These are phyloP conservation scores for Pugionium cornutum DNA, from an alignment of 345 rosid genomes.

Conservation along the genomic window DNA sequence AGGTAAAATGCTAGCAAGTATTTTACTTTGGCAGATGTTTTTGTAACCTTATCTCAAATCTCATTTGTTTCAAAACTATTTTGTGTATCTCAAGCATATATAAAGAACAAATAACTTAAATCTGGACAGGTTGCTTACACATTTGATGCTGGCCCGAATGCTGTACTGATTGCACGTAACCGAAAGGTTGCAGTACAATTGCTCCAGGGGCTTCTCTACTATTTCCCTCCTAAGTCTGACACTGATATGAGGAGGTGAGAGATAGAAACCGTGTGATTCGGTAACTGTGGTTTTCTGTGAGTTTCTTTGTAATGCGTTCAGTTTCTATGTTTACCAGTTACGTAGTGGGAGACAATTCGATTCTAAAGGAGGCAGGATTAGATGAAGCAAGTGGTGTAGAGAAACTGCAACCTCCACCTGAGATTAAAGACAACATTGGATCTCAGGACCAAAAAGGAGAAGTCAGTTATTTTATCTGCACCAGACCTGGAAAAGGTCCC, in stretches of 20 bases:
- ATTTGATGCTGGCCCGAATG: conserved; percentile 98
- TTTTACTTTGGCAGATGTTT: too few relatives aligned
- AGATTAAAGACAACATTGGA: conserved; percentile 46
- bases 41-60: not conserved
- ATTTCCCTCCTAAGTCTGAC: conserved; percentile 82
- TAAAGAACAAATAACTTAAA: not conserved
- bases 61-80: too few relatives aligned
- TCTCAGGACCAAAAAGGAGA: conserved; percentile 67
- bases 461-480: conserved; percentile 88
- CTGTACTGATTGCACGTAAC: conserved; percentile 84
- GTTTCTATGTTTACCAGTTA: conserved; percentile 52
- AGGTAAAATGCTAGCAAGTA: conserved; percentile 48
- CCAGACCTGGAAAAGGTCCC: conserved; percentile 88
- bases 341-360: conserved; percentile 79
- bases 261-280: not conserved
- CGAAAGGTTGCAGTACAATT: conserved; percentile 70
- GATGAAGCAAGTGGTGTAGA: conserved; percentile 57
- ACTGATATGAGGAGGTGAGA: conserved; percentile 66
- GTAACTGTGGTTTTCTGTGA: not conserved
- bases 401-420: conserved; percentile 47
- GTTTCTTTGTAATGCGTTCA: conserved; percentile 4
- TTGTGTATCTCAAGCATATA: not conserved
- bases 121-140: conserved; percentile 86
- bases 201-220: conserved; percentile 79
- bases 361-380: conserved; percentile 78